A percentile compares a stretch with the other conserved stretches of the same genome.
These are phyloP conservation scores for Tetrapyrgos nigripes DNA, from an alignment of 1,284 basidiomycete species.

Conservation along the genomic window DNA sequence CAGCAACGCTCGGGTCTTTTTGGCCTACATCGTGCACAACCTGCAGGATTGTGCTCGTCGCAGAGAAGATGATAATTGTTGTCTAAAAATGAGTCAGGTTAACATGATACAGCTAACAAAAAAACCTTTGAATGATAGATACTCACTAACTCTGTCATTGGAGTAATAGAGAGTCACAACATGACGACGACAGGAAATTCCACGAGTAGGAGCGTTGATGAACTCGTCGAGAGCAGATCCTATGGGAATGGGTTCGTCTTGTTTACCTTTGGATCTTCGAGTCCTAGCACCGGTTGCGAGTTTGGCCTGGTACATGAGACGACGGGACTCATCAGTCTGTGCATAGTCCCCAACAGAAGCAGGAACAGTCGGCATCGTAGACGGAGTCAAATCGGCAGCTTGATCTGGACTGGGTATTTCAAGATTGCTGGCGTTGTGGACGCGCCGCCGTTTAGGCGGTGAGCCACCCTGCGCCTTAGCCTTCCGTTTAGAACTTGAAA, in stretches of 20 bases:
- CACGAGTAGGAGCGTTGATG: conserved; percentile 22
- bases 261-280: conserved; percentile 5
- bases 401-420: too few species aligned
- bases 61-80: conserved; percentile 19
- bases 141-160: conserved; percentile 22
- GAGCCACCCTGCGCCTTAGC: neutral
- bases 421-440: neutral
- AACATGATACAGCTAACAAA: neutral
- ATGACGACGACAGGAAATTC: conserved; percentile 18
- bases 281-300: neutral
- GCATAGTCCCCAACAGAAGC: neutral
- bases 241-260: conserved; percentile 6
- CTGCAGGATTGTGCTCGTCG: conserved; percentile 10
- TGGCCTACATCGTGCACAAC: conserved; percentile 22
- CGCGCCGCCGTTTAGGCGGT: neutral
- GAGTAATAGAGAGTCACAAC: conserved; percentile 24
- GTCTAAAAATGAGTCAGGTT: conserved; percentile 5
- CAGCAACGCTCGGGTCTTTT: neutral
- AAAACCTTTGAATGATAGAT: neutral
- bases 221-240: conserved; percentile 25
- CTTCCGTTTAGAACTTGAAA: neutral
- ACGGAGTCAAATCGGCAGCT: too few species aligned
- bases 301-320: neutral
- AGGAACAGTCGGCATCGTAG: too few species aligned
- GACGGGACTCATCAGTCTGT: neutral